A percentile compares a stretch with the other conserved stretches of the same genome.
Conservation (phyloP, 2,329 filamentous ascomycete species). For the Pyrenophora tritici-repentis region DNA sequence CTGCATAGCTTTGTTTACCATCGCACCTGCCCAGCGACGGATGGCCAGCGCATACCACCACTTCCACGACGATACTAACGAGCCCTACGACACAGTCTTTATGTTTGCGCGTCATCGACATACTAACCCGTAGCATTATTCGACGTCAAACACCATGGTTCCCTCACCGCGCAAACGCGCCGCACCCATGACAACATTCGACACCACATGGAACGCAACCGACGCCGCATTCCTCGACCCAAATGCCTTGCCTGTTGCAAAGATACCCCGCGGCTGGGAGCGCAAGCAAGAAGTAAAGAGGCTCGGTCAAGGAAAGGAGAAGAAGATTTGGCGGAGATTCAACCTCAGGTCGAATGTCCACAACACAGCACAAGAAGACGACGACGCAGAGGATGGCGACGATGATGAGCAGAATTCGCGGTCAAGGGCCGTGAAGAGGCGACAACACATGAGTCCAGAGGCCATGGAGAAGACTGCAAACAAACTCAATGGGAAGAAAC, state of each 20-base stretch:
- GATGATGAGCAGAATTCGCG: conserved; percentile 40
- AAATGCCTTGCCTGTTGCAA: conserved; percentile 47
- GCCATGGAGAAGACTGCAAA: conserved; percentile 36
- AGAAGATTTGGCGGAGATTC: conserved; percentile 56
- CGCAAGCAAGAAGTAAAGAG: conserved; percentile 52
- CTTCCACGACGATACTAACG: conserved; percentile 9
- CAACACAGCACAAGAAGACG: conserved; percentile 19
- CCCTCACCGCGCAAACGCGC: conserved; percentile 40
- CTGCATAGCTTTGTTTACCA: conserved; percentile 20
- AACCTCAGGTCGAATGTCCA: conserved; percentile 36
- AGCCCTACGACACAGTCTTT: conserved; percentile 4
- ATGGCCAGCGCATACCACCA: conserved; percentile 15
- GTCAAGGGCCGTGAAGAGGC: conserved; percentile 53
- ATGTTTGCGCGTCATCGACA: conserved; percentile 10
- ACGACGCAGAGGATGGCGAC: conserved; percentile 21
- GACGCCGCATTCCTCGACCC: conserved; percentile 51
- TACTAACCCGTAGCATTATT: neutral
- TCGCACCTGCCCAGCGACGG: conserved; percentile 15
- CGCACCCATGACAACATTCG: conserved; percentile 31
- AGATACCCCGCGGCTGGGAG: conserved; percentile 56
- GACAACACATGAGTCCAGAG: conserved; percentile 45
- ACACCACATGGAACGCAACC: conserved; percentile 49
- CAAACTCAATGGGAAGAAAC: conserved; percentile 29
- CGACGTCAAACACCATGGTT: conserved; percentile 26
- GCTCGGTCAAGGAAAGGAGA: conserved; percentile 42